Conservation (phyloP, 257 asterid genomes). For the Nicotiana tabacum region DNA sequence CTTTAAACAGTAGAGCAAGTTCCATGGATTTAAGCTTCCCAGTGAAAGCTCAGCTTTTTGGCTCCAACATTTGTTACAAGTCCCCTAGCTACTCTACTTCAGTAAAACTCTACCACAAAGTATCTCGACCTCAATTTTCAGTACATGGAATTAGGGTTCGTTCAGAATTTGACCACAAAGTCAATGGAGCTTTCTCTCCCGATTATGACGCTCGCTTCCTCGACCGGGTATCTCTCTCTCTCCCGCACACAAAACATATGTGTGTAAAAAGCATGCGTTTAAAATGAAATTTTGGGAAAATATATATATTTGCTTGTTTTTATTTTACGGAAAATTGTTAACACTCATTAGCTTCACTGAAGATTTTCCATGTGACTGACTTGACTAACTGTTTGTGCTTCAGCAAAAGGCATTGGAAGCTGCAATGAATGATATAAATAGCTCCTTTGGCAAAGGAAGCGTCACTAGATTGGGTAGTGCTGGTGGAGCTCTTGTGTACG, state of each 20-base stretch:
- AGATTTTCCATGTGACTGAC: neutral
- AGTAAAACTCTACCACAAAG: neutral
- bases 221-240: slow-evolving; percentile 62
- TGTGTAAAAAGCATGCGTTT: neutral
- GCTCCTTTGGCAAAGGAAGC: slow-evolving; percentile 95
- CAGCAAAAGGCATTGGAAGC: slow-evolving; percentile 97
- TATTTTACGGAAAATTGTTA: neutral
- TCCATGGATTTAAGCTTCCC: neutral
- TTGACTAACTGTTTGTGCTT: slow-evolving; percentile 4
- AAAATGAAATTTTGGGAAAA: neutral
- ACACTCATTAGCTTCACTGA: neutral
- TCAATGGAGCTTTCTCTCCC: slow-evolving; percentile 65
- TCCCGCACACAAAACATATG: no score
- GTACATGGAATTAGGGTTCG: slow-evolving; percentile 48
- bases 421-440: slow-evolving; percentile 93
- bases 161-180: slow-evolving; percentile 58
- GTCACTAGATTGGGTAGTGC: slow-evolving; percentile 96
- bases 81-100: slow-evolving; percentile 16
- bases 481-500: slow-evolving; percentile 98
- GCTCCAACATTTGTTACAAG: neutral
- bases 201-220: slow-evolving; percentile 78
- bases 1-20: no score
- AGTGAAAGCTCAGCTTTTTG: neutral
- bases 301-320: neutral
- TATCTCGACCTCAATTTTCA: neutral